These are phyloP conservation scores for Fusarium sp. DNA, from an alignment of 2,329 filamentous ascomycete genomes.

Conservation along the genomic window DNA sequence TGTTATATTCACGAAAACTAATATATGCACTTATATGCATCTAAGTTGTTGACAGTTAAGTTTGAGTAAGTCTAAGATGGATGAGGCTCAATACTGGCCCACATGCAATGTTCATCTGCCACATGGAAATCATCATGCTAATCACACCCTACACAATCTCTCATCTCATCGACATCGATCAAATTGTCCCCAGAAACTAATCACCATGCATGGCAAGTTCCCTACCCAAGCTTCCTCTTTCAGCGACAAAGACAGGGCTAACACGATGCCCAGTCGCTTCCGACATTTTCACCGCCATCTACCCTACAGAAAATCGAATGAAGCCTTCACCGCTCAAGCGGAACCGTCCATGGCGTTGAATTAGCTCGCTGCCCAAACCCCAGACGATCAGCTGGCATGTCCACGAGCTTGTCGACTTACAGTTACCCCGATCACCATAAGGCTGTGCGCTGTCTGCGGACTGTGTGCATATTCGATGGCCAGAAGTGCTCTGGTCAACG, in stretches of 20 bases:
- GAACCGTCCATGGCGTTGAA: constrained; percentile 23
- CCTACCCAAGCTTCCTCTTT: constrained; percentile 9
- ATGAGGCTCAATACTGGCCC: constrained; percentile 25
- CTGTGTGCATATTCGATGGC: constrained; percentile 5
- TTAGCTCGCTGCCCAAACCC: constrained; percentile 38
- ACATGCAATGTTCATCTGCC: neutral
- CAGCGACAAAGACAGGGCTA: constrained; percentile 17
- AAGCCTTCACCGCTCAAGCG: constrained; percentile 39
- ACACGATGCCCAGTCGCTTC: constrained; percentile 9
- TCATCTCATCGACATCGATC: neutral
- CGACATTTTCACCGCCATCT: constrained; percentile 38
- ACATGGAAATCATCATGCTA: neutral
- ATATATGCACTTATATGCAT: neutral
- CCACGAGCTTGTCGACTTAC: constrained; percentile 21
- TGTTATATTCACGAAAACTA: neutral
- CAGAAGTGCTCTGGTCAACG: constrained; percentile 23
- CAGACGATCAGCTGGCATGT: constrained; percentile 39
- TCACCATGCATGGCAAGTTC: neutral
- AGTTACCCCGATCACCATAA: constrained; percentile 9
- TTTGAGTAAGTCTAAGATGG: neutral
- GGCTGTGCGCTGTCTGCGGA: constrained; percentile 15
- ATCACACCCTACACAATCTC: neutral
- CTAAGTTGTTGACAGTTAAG: neutral
- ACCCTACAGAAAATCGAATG: constrained; percentile 34
- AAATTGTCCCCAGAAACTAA: neutral